Evolutionary conservation across 2,329 filamentous ascomycete species (phyloP).

Genomic region (Aspergillus alliaceus): DNA sequence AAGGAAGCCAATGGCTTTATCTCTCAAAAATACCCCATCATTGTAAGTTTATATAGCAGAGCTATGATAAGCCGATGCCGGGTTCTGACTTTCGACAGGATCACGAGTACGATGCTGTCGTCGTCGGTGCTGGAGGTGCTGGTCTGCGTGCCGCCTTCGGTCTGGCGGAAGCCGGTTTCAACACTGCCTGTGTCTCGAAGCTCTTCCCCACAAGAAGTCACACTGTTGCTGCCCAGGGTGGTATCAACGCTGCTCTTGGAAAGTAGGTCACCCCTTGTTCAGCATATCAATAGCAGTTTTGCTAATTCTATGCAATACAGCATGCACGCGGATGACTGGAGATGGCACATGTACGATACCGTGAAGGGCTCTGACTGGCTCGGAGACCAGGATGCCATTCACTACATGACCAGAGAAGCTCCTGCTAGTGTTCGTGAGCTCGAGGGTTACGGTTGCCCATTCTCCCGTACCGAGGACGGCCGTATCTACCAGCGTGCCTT

Average conservation of each 20-base stretch:
- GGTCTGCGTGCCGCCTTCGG: constrained; percentile 65
- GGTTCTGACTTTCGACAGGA: constrained; percentile 57
- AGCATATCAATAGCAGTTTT: constrained; percentile 2
- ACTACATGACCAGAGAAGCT: constrained; percentile 97
- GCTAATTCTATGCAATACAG: constrained; percentile 49
- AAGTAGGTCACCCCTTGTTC: constrained; percentile 32
- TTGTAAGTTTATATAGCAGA: constrained; percentile 60
- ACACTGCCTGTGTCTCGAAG: constrained; percentile 65
- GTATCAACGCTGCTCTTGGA: constrained; percentile 54
- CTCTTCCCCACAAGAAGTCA: constrained; percentile 64
- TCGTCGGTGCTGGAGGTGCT: constrained; percentile 67
- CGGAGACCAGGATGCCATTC: constrained; percentile 94
- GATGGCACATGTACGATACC: constrained; percentile 99
- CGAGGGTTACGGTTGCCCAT: constrained; percentile 96
- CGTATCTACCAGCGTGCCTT: constrained; percentile 99
- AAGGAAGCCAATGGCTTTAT: constrained; percentile 90
- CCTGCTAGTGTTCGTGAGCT: constrained; percentile 89
- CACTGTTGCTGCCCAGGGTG: constrained; percentile 67
- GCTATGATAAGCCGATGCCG: not conserved
- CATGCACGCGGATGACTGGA: constrained; percentile 98
- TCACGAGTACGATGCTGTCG: constrained; percentile 97
- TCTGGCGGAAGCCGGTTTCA: constrained; percentile 63
- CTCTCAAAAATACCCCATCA: constrained; percentile 88
- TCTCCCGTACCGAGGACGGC: constrained; percentile 88
- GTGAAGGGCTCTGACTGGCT: constrained; percentile 98